phyloP scores from a whole-genome alignment of 164 flowering plant genomes.

The Echeveria elegans region DNA sequence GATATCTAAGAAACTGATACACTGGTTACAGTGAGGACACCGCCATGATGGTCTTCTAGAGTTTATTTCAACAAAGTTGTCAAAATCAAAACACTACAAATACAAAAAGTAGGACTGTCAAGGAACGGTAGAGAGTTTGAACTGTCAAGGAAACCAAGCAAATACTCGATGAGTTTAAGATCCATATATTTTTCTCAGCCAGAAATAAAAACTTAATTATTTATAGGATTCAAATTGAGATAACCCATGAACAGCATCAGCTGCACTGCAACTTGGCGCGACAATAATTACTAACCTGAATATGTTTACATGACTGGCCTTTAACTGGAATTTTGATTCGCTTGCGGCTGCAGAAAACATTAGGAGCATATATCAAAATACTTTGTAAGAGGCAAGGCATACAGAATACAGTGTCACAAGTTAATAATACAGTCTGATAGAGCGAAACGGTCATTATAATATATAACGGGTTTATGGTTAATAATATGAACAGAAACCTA shows the following conservation, averaged over 20 bases:
- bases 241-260: not conserved
- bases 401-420: not conserved
- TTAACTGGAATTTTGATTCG: constrained; percentile 6
- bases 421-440: not conserved
- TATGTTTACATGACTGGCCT: constrained; percentile 10
- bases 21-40: constrained; percentile 10
- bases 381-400: not conserved
- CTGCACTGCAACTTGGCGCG: not conserved
- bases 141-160: not conserved
- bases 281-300: constrained; percentile 5
- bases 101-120: not conserved
- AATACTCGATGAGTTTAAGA: not conserved
- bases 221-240: not conserved
- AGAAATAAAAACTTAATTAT: not conserved
- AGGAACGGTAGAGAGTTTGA: not conserved
- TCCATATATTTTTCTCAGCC: not conserved
- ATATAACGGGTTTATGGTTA: not conserved
- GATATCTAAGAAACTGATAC: constrained; percentile 1
- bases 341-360: not conserved
- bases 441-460: not conserved
- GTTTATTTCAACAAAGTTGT: constrained; percentile 9
- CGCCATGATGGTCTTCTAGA: constrained; percentile 10
- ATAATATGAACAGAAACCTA: not conserved
- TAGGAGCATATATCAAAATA: not conserved
- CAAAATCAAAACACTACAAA: constrained; percentile 10